Evolutionary conservation across 768 basidiomycete genomes (phyloP), one percentile per base, ranked within the genome.

Genomic region (Lyophyllum shimeji): DNA sequence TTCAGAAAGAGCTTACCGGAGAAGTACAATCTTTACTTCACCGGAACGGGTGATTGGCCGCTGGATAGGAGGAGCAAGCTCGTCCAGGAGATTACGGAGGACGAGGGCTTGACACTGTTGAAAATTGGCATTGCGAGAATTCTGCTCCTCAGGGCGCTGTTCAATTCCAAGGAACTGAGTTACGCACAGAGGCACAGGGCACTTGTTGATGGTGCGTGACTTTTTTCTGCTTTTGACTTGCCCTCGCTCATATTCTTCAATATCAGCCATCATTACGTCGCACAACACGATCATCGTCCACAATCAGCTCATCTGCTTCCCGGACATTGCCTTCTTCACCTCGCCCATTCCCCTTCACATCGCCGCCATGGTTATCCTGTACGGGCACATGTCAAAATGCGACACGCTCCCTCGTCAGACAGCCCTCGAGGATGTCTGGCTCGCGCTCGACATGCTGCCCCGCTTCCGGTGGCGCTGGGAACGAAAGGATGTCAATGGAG

Each of bases 381-480:
- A 87, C 66, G 92, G 92, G 1, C 89, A 89, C 64, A 91, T 92
- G 81, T 90, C 87, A 7, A 82, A 83, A 50, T 89, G 87, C 57
- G 83, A 89, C 24, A 81, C 79, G 40, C 77, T 92, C 24, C 71
- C 86, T 1, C 79, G 77, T 39, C 76, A 84, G 53, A 81, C 83
- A 37, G 90, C 87, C 37, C 74, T 90, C 25, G 88, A 93, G 70
- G 92, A 94, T 63, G 81, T 94, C 34, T 90, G 88, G 85, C 82
- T 90, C 68, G 92, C 92, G 25, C 83, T 94, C 20, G 87, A 93
- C 68, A 89, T 93, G 84, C 82, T 93, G 11, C 92, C 92, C 2
- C 86, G 86, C 29, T 89, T 93, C 81, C 85, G 92, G 49, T 94
- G 92, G 92, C 85, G 92, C 59, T 94, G 92, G 92, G 90, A 92